Evolutionary conservation across 768 basidiomycete genomes (phyloP), one percentile per base, ranked within the genome.

Genomic region (Boletus rubroflammeus): DNA sequence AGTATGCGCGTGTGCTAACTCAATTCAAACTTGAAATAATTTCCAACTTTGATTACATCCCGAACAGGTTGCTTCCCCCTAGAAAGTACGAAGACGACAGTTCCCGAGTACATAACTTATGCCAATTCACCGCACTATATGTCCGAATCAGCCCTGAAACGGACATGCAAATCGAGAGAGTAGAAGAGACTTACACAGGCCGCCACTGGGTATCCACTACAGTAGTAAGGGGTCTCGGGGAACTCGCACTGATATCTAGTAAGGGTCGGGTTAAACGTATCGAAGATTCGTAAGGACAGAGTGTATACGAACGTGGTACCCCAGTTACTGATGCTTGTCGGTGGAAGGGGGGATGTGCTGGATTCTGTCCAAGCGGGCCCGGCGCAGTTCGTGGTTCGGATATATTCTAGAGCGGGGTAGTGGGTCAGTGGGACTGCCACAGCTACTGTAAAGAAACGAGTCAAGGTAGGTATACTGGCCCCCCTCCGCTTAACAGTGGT

Each of bases 11-110:
- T 68, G 66, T 67, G 58, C 59, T 73, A 80, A 78, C 78, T 77
- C 76, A 80, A 81, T 77, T 74, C 74, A 78, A 83, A 84, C 78
- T 78, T 77, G 76, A 80, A 80, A 77, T 75, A 75, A 66, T 70
- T 63, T 61, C 60, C 67, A 59, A 56, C 50, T 59, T 60, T 38
- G 53, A n/a, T n/a, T n/a, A n/a, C n/a, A n/a, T n/a, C n/a, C n/a
- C n/a, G n/a, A n/a, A n/a, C n/a, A n/a, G n/a, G n/a, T n/a, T n/a
- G n/a, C n/a, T n/a, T n/a, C n/a, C n/a, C n/a, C n/a, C n/a, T n/a
- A n/a, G n/a, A n/a, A n/a, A n/a, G n/a, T n/a, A n/a, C n/a, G n/a
- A n/a, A n/a, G n/a, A n/a, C n/a, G n/a, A n/a, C n/a, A n/a, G n/a
- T n/a, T n/a, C n/a, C n/a, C n/a, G n/a, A n/a, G n/a, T 25, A 25